Conservation (phyloP, 2,329 filamentous ascomycete genomes). For the Exophiala sp. region DNA sequence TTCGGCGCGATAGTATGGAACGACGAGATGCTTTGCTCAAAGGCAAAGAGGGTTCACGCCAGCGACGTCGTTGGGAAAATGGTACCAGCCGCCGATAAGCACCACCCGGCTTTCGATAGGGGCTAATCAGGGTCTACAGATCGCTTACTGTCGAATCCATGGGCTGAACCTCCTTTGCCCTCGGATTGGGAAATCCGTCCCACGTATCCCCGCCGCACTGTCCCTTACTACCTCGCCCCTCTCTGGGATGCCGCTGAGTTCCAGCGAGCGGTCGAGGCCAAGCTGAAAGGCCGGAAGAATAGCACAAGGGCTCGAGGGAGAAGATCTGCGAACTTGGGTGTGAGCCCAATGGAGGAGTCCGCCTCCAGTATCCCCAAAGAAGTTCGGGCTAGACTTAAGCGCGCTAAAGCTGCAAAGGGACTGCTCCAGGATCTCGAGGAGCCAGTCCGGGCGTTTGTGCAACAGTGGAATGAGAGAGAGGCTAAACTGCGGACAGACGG, state of each 20-base stretch:
- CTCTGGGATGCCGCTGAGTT: slow-evolving; percentile 64
- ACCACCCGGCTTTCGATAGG: not conserved
- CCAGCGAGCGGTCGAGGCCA: slow-evolving; percentile 40
- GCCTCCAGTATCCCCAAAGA: slow-evolving; percentile 63
- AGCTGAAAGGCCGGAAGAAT: slow-evolving; percentile 30
- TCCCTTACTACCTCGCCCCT: slow-evolving; percentile 84
- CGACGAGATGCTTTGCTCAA: slow-evolving; percentile 71
- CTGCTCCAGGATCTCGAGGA: slow-evolving; percentile 80
- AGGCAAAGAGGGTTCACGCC: slow-evolving; percentile 83
- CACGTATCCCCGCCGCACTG: slow-evolving; percentile 64
- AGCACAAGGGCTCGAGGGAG: slow-evolving; percentile 38
- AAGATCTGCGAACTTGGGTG: slow-evolving; percentile 31
- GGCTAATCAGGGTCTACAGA: slow-evolving; percentile 48
- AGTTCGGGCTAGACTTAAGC: slow-evolving; percentile 73
- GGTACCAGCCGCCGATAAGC: slow-evolving; percentile 52
- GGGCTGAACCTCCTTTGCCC: slow-evolving; percentile 73
- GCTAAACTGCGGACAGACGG: slow-evolving; percentile 42
- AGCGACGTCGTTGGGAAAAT: slow-evolving; percentile 90
- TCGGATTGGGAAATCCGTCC: slow-evolving; percentile 77
- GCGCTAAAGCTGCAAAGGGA: slow-evolving; percentile 66
- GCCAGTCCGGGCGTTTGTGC: slow-evolving; percentile 71
- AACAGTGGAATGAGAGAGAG: slow-evolving; percentile 53
- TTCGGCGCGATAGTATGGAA: slow-evolving; percentile 57
- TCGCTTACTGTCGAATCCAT: slow-evolving; percentile 77
- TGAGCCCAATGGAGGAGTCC: slow-evolving; percentile 33